Evolutionary conservation across 164 flowering plant genomes (phyloP), one percentile per base, ranked within the genome.

Genomic region (Saururus chinensis): DNA sequence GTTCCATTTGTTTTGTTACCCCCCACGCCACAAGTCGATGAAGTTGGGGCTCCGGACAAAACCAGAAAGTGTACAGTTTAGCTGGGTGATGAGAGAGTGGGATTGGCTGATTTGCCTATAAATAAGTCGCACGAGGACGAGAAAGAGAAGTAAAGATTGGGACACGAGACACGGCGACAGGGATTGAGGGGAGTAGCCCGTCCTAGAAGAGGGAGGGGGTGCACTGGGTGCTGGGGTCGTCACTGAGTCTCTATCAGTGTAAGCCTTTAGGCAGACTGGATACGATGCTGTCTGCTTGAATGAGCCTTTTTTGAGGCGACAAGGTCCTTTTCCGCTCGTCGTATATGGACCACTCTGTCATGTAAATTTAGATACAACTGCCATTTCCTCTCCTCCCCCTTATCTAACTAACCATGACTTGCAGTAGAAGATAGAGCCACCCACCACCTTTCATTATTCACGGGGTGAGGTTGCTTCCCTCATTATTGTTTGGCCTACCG

Each of bases 1-100:
- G 76, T 68, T 76, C 82, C 80, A 76, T 76, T 3, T 13, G 4
- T n/a, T 60, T 21, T 60, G 19, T 30, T 14, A 26, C 23, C 11
- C 21, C n/a, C 30, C 37, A 23, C 55, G 40, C 19, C 48, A 6
- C 57, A 25, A 59, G 51, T 42, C 40, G 7, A 63, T 41, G 8
- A 9, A 8, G 23, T 7, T 12, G 9, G 55, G 55, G 7, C 55
- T 52, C 55, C 19, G 7, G 55, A 19, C 55, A 52, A 52, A 7
- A 19, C 45, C 45, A 41, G 12, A 13, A 41, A 41, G 12, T 8
- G 45, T 41, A 13, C 11, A 41, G 45, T 41, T 41, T 13, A 41
- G 12, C 45, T 41, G 45, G n/a, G n/a, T n/a, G n/a, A n/a, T 41
- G 8, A 13, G 45, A 41, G 45, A 41, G 11, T 13, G 11, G 0